These are phyloP conservation scores for Rhodomyrtus psidioides DNA, from an alignment of 441 rosid genomes.

Conservation along the genomic window DNA sequence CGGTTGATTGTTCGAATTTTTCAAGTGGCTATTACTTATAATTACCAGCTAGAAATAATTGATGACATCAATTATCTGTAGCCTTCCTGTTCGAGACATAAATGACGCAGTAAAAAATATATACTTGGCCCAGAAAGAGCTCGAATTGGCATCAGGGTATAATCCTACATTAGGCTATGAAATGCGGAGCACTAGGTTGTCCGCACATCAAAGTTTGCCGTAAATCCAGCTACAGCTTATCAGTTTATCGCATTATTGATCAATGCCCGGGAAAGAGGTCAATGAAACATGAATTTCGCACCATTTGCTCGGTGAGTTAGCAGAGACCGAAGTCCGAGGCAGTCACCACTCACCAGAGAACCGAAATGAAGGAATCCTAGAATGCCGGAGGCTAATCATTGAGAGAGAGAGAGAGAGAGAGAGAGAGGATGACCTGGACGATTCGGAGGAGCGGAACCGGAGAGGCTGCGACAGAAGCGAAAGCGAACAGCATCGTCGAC, in stretches of 20 bases:
- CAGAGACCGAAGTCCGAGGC: background rate
- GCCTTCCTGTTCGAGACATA: background rate
- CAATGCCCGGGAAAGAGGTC: background rate
- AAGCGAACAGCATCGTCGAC: background rate
- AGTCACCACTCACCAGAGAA: background rate
- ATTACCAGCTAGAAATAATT: background rate
- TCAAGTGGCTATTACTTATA: background rate
- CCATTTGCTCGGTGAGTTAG: background rate
- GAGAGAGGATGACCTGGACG: conserved; percentile 28
- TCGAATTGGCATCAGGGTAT: background rate
- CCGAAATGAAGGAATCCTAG: background rate
- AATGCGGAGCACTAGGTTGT: background rate
- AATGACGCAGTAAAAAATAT: background rate
- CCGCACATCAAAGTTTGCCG: background rate
- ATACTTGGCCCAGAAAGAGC: background rate
- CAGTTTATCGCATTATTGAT: background rate
- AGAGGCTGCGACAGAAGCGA: conserved; percentile 24
- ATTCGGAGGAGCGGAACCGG: conserved; percentile 14
- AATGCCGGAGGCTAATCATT: background rate
- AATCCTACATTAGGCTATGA: background rate
- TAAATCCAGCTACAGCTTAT: background rate
- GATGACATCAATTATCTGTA: background rate
- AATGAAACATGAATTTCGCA: background rate
- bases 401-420: background rate
- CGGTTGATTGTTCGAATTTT: background rate